Evolutionary conservation across 2,329 filamentous ascomycete species (phyloP).

Genomic region (Pseudogymnoascus sp.): DNA sequence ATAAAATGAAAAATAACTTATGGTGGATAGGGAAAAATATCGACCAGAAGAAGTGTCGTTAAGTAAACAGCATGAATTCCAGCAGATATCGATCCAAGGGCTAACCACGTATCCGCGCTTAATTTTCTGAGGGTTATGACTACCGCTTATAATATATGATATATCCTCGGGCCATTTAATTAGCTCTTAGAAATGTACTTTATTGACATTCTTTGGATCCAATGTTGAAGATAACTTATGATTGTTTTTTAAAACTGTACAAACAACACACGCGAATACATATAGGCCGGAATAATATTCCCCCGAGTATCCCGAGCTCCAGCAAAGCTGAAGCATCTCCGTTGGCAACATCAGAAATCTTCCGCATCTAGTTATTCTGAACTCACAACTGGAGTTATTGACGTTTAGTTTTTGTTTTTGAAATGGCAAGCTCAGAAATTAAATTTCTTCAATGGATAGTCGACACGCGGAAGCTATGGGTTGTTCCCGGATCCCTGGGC

Average conservation of each 20-base stretch:
- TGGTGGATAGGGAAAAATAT: background rate
- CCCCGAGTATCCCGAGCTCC: background rate
- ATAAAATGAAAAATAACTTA: background rate
- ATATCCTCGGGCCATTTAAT: background rate
- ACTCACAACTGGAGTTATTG: background rate
- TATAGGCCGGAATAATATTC: background rate
- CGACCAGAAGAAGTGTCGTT: background rate
- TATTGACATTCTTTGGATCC: background rate
- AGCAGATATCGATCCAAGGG: background rate
- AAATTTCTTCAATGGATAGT: slow-evolving; percentile 51
- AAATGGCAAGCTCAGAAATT: background rate
- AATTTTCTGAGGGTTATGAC: background rate
- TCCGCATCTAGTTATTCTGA: background rate
- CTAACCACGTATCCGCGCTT: background rate
- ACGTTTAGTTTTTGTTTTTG: background rate
- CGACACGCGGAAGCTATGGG: slow-evolving; percentile 51
- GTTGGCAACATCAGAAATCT: background rate
- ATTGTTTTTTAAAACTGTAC: too few species aligned
- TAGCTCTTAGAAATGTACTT: background rate
- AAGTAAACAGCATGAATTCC: background rate
- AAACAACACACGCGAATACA: too few species aligned
- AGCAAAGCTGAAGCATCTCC: background rate
- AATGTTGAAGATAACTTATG: background rate
- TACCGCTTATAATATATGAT: background rate
- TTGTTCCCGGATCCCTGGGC: slow-evolving; percentile 32